Conservation (phyloP, 176 grass and related monocot species). For the Carex scoparia region DNA sequence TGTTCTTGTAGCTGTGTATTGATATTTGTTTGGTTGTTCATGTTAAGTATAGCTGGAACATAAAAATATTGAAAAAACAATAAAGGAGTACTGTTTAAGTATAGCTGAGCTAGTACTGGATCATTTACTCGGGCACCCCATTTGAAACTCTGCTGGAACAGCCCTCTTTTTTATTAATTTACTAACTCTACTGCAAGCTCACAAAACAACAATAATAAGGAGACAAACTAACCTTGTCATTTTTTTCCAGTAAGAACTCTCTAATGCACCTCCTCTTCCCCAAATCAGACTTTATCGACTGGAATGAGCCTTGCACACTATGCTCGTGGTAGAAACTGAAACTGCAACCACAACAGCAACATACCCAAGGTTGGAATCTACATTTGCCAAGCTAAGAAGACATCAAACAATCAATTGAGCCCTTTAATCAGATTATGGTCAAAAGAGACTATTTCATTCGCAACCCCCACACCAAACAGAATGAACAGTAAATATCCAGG, state of each 20-base stretch:
- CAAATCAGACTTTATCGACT: constrained; percentile 41
- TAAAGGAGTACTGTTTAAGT: too few species aligned
- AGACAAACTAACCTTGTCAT: constrained; percentile 36
- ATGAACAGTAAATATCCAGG: not conserved
- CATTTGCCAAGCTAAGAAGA: constrained; percentile 13
- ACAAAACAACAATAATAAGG: not conserved
- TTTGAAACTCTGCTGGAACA: not conserved
- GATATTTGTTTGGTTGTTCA: too few species aligned
- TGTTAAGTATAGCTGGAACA: too few species aligned
- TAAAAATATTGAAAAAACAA: too few species aligned
- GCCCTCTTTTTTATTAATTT: not conserved
- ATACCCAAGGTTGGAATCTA: constrained; percentile 87
- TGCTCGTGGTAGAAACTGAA: constrained; percentile 59
- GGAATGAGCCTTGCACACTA: constrained; percentile 69
- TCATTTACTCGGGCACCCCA: not conserved
- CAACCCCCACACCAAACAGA: not conserved
- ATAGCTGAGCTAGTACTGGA: too few species aligned
- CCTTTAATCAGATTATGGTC: not conserved
- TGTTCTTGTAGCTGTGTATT: too few species aligned
- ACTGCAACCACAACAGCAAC: constrained; percentile 87
- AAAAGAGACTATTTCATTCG: not conserved
- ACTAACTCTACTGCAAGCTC: not conserved
- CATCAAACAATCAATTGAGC: constrained; percentile 1
- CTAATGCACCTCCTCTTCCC: constrained; percentile 57
- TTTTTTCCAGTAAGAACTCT: constrained; percentile 40